Evolutionary conservation across 78 protist genomes (phyloP).

Genomic region (Mantamonas sphyraenae): DNA sequence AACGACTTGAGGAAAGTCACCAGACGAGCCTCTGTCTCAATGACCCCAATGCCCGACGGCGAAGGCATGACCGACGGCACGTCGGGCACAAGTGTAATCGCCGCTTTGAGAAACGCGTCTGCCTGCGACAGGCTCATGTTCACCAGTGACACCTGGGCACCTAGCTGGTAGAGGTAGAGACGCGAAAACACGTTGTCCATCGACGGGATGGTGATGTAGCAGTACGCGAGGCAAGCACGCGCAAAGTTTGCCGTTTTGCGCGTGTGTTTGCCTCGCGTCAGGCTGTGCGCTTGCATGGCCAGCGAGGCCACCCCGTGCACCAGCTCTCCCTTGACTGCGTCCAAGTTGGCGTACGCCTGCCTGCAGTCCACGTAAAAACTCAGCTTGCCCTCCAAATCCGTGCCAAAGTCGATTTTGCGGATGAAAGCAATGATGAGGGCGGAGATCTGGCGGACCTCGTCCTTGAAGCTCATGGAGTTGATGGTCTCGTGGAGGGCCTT

Average conservation of each 20-base stretch:
- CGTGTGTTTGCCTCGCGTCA: conserved; percentile 54
- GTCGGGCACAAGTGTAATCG: conserved; percentile 59
- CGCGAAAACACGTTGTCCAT: conserved; percentile 49
- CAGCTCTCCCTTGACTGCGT: conserved; percentile 46
- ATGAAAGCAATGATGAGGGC: conserved; percentile 40
- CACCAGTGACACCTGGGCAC: conserved; percentile 42
- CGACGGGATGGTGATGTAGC: conserved; percentile 73
- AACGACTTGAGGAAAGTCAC: conserved; percentile 7
- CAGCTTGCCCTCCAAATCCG: conserved; percentile 61
- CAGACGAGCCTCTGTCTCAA: conserved; percentile 40
- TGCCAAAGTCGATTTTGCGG: conserved; percentile 50
- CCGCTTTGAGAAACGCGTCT: conserved; percentile 58
- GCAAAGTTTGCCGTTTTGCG: conserved; percentile 59
- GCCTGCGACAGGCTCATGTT: conserved; percentile 71
- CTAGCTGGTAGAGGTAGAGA: conserved; percentile 39
- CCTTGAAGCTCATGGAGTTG: conserved; percentile 41
- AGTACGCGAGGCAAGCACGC: conserved; percentile 62
- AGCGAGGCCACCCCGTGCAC: conserved; percentile 32
- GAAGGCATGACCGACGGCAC: conserved; percentile 7
- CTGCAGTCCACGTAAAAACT: conserved; percentile 72
- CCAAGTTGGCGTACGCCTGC: conserved; percentile 54
- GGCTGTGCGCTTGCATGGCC: conserved; percentile 27
- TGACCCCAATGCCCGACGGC: conserved; percentile 1
- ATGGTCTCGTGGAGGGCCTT: conserved; percentile 67
- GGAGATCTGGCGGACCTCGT: conserved; percentile 61